These are phyloP conservation scores for Lentinula sp. DNA, from an alignment of 768 basidiomycete genomes.

Conservation along the genomic window DNA sequence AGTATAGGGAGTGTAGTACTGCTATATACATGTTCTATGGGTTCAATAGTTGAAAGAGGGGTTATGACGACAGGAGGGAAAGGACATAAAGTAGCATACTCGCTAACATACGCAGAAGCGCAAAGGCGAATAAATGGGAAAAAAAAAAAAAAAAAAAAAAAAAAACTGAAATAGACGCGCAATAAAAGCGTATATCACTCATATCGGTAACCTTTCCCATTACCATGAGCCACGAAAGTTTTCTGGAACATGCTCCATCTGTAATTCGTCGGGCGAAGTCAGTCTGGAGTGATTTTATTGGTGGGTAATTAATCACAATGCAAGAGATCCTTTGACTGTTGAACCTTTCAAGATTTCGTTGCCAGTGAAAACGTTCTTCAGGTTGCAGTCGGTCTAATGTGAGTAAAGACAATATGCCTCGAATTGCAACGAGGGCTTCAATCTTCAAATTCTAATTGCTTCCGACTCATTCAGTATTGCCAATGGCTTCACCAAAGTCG, in stretches of 20 bases:
- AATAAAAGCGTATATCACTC: not conserved
- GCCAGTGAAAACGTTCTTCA: not conserved
- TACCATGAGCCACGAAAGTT: not conserved
- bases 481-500: slow-evolving; percentile 32
- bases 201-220: not conserved
- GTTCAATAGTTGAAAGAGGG: too few species aligned
- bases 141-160: too few species aligned
- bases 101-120: too few species aligned
- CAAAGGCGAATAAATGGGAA: too few species aligned
- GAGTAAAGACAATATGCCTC: not conserved
- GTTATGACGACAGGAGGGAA: too few species aligned
- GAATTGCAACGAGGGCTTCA: too few species aligned
- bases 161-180: not conserved
- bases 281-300: not conserved
- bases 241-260: not conserved
- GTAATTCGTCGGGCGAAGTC: not conserved
- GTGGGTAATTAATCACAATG: not conserved
- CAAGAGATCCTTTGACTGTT: not conserved
- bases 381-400: slow-evolving; percentile 3
- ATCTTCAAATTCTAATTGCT: too few species aligned
- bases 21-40: too few species aligned
- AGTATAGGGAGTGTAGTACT: not conserved
- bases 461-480: slow-evolving; percentile 20
- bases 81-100: too few species aligned
- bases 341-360: not conserved